These are phyloP conservation scores for Parafenestella ontariensis DNA, from an alignment of 2,329 filamentous ascomycete genomes.

Conservation along the genomic window DNA sequence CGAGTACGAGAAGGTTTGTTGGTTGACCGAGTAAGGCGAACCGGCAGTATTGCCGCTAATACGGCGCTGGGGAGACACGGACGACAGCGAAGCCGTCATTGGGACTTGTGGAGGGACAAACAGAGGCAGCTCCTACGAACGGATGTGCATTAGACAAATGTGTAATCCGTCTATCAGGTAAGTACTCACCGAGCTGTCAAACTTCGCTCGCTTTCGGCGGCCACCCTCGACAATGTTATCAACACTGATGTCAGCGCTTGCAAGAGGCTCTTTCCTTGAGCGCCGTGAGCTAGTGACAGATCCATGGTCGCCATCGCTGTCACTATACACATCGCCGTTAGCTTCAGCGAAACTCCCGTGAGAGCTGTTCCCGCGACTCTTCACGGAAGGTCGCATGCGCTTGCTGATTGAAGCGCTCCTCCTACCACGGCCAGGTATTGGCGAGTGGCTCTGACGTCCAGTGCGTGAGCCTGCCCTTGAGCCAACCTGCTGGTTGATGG, in stretches of 20 bases:
- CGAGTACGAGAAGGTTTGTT: slow-evolving; percentile 80
- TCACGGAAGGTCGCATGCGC: slow-evolving; percentile 70
- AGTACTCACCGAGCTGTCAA: slow-evolving; percentile 90
- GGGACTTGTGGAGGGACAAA: slow-evolving; percentile 85
- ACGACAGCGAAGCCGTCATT: slow-evolving; percentile 94
- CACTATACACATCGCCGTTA: slow-evolving; percentile 76
- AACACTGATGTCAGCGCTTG: slow-evolving; percentile 95
- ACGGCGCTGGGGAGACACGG: slow-evolving; percentile 88
- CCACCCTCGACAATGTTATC: slow-evolving; percentile 98
- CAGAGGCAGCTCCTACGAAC: slow-evolving; percentile 82
- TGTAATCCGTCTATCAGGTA: slow-evolving; percentile 13
- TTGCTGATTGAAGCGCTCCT: slow-evolving; percentile 81
- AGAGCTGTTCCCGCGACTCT: slow-evolving; percentile 69
- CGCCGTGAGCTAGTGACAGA: slow-evolving; percentile 76
- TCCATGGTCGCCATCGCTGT: slow-evolving; percentile 80
- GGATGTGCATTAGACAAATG: slow-evolving; percentile 32
- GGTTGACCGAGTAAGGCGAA: slow-evolving; percentile 77
- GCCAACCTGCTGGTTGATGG: slow-evolving; percentile 67
- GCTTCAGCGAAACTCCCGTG: slow-evolving; percentile 66
- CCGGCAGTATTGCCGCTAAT: slow-evolving; percentile 73
- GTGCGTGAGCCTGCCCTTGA: slow-evolving; percentile 72
- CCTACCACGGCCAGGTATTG: slow-evolving; percentile 69
- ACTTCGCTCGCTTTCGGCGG: slow-evolving; percentile 91
- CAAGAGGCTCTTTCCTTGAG: slow-evolving; percentile 81
- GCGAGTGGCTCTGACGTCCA: slow-evolving; percentile 80